Evolutionary conservation across 345 rosid genomes (phyloP).

Genomic region (Sonneratia alba): DNA sequence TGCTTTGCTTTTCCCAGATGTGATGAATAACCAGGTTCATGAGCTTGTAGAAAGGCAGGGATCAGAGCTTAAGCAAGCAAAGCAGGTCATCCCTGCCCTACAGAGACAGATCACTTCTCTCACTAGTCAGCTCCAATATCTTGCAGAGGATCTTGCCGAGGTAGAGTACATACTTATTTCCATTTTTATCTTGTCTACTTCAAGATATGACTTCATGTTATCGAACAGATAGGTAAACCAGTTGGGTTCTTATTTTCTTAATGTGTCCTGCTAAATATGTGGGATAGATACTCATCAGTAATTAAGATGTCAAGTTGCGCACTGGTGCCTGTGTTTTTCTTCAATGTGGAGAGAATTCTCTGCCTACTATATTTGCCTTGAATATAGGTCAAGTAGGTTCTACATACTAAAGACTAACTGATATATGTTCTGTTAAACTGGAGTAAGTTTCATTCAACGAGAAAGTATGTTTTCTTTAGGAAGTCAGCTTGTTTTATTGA

Average conservation of each 20-base stretch:
- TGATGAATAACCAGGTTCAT: constrained; percentile 45
- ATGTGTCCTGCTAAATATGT: background rate
- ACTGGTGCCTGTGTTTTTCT: background rate
- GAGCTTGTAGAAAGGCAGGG: constrained; percentile 47
- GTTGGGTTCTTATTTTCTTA: background rate
- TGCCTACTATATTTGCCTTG: too few species aligned
- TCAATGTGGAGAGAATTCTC: too few species aligned
- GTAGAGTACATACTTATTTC: constrained; percentile 15
- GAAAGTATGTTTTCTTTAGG: too few species aligned
- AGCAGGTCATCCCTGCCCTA: constrained; percentile 62
- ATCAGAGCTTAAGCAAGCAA: constrained; percentile 70
- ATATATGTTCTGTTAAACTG: too few species aligned
- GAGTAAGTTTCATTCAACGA: too few species aligned
- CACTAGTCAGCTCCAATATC: constrained; percentile 71
- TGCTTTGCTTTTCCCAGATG: constrained; percentile 74
- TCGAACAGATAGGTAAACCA: background rate
- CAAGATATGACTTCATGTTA: background rate
- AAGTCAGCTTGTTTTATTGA: too few species aligned
- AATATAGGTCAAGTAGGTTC: too few species aligned
- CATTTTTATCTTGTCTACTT: background rate
- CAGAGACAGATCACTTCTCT: constrained; percentile 84
- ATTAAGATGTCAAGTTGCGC: background rate
- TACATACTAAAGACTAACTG: too few species aligned
- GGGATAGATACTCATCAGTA: background rate
- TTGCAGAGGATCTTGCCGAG: constrained; percentile 79